Evolutionary conservation across 2,329 filamentous ascomycete genomes (phyloP), one percentile per base, ranked within the genome.

Genomic region (Penicillium olsonii): DNA sequence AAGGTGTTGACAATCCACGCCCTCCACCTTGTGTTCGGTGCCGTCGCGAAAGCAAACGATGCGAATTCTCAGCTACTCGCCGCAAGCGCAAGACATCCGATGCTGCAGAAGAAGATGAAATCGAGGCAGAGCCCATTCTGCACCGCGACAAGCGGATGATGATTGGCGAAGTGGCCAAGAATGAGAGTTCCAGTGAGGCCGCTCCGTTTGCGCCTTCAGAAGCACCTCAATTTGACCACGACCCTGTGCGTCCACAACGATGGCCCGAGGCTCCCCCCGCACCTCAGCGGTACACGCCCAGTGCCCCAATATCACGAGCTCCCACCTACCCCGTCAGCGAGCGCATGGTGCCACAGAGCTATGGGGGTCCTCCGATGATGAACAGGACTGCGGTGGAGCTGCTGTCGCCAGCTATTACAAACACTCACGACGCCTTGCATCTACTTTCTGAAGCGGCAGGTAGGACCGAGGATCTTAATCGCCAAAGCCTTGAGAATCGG

Each of bases 1-100:
- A 45, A 76, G 74, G 73, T 64, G 92, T 97, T 67, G 94, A 97
- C 74, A 92, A 94, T 63, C 94, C 94, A 19, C 85, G 92, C 71
- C 90, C 95, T 63, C 92, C 92, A 47, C 94, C 94, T 2, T 99
- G 94, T 71, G 88, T 92, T 52, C 85, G 94, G 66, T 99, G 94
- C 70, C 87, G 91, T 45, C 86, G 94, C 60, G 94, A 99, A 77
- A 90, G 87, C 75, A 97, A 97, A 71, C 87, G 96, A 64, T 99
- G 94, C 77, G 95, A 87, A 80, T 99, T 99, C 78, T 95, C 91
- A 55, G 90, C 91, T 17, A 97, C 92, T 26, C 83, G 94, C 42
- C 85, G 94, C 67, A 97, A 97, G 84, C 84, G 91, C 68, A 95
- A 94, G 79, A 81, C 81, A 40, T 83, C 75, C 20, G 78, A 76